Percentiles rank a stretch among this genome's conserved stretches.
Evolutionary conservation across 2,329 filamentous ascomycete species (phyloP).

Genomic region (Chrysoporthe puriensis): DNA sequence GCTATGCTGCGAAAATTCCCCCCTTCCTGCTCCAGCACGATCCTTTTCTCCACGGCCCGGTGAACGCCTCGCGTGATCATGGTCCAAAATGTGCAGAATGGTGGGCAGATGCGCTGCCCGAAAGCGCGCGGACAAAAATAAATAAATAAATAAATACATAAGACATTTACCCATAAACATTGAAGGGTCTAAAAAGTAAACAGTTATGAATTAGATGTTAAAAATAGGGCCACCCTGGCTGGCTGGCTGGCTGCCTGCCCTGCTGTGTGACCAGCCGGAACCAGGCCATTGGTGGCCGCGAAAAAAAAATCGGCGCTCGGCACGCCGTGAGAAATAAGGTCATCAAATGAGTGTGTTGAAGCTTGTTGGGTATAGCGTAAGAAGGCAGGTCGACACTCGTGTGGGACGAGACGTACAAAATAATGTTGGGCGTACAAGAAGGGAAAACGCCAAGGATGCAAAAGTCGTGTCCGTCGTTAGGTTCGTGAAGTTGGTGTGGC

Average conservation of each 20-base stretch:
- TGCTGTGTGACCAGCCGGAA: not conserved
- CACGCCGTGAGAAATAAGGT: not conserved
- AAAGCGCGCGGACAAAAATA: not conserved
- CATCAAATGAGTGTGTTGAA: not conserved
- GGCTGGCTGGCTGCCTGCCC: not conserved
- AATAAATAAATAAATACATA: not conserved
- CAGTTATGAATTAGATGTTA: constrained; percentile 24
- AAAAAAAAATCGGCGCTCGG: not conserved
- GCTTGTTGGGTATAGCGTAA: constrained; percentile 15
- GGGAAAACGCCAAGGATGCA: constrained; percentile 18
- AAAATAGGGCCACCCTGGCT: not conserved
- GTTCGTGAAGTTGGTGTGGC: constrained; percentile 12
- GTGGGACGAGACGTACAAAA: not conserved
- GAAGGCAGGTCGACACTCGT: not conserved
- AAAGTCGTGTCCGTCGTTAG: constrained; percentile 25
- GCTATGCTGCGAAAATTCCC: not conserved
- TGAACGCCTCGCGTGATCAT: constrained; percentile 3
- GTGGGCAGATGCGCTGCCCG: not conserved
- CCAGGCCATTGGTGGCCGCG: not conserved
- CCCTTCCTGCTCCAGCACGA: not conserved
- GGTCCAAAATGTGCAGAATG: not conserved
- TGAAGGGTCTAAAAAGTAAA: constrained; percentile 19
- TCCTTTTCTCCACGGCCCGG: not conserved
- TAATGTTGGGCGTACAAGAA: not conserved
- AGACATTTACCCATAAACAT: constrained; percentile 10